Evolutionary conservation across 495 filamentous ascomycete genomes (phyloP).

Genomic region (Umbilicaria muhlenbergii): DNA sequence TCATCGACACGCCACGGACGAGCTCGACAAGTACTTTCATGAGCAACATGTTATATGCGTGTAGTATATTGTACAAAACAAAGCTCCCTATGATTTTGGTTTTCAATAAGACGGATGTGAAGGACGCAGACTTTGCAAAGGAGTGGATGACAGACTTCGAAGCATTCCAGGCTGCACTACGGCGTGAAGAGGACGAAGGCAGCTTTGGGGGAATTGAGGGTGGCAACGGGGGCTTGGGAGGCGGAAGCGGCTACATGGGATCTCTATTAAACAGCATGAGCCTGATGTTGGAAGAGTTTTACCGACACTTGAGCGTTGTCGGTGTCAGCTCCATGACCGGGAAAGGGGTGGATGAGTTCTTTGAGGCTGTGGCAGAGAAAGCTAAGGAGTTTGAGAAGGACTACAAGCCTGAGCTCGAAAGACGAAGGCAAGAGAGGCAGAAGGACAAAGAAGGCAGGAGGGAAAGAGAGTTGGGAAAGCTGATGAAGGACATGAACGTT

Average conservation of each 20-base stretch:
- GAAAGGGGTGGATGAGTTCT: conserved; percentile 82
- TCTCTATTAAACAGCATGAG: conserved; percentile 93
- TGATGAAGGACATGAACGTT: conserved; percentile 92
- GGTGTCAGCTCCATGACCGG: conserved; percentile 90
- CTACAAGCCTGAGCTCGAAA: conserved; percentile 84
- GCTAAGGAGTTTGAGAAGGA: conserved; percentile 78
- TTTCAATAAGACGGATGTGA: conserved; percentile 96
- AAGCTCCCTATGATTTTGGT: conserved; percentile 96
- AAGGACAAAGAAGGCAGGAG: conserved; percentile 50
- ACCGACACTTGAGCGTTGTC: conserved; percentile 78
- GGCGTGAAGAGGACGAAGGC: conserved; percentile 60
- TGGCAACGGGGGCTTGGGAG: conserved; percentile 37
- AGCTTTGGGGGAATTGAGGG: conserved; percentile 65
- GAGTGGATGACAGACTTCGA: conserved; percentile 99
- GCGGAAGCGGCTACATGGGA: conserved; percentile 93
- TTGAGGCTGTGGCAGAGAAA: conserved; percentile 73
- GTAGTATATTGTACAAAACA: conserved; percentile 95
- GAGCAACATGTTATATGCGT: conserved; percentile 99
- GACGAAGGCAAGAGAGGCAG: conserved; percentile 57
- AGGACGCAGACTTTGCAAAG: conserved; percentile 81
- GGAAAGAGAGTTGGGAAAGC: conserved; percentile 68
- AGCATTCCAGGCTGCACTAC: conserved; percentile 76
- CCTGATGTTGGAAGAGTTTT: conserved; percentile 95
- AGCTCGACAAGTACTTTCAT: conserved; percentile 92
- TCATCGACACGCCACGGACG: conserved; percentile 90